Evolutionary conservation across 345 rosid species (phyloP).

Genomic region (Citrus unshiu): DNA sequence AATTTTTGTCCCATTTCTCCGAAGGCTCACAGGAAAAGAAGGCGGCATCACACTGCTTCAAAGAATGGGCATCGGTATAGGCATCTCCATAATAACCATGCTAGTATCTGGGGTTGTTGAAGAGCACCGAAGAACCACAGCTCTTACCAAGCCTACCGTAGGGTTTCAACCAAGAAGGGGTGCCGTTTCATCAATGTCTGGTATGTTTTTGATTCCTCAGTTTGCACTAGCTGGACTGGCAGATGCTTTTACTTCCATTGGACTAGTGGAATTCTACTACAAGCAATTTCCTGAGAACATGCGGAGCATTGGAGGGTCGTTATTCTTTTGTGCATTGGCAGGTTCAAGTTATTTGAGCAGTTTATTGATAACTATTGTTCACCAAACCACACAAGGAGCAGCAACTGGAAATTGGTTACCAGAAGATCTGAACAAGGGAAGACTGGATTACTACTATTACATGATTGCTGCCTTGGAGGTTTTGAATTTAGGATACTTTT

Average conservation of each 20-base stretch:
- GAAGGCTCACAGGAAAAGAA: slow-evolving; percentile 39
- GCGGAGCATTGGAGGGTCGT: slow-evolving; percentile 52
- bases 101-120: slow-evolving; percentile 36
- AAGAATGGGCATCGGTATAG: slow-evolving; percentile 41
- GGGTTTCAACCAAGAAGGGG: slow-evolving; percentile 43
- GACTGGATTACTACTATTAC: slow-evolving; percentile 42
- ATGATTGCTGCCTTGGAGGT: slow-evolving; percentile 33
- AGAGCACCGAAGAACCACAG: slow-evolving; percentile 31
- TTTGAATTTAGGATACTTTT: slow-evolving; percentile 36
- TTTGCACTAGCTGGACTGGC: slow-evolving; percentile 40
- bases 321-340: slow-evolving; percentile 38
- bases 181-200: slow-evolving; percentile 47
- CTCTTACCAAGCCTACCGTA: slow-evolving; percentile 37
- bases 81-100: slow-evolving; percentile 28
- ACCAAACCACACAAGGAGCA: slow-evolving; percentile 20
- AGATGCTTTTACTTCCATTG: slow-evolving; percentile 39
- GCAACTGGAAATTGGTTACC: slow-evolving; percentile 44
- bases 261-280: slow-evolving; percentile 47
- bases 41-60: slow-evolving; percentile 46
- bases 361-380: slow-evolving; percentile 38
- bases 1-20: slow-evolving; percentile 31
- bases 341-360: slow-evolving; percentile 40
- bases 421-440: slow-evolving; percentile 54
- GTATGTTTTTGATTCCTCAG: slow-evolving; percentile 43
- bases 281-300: slow-evolving; percentile 63